Percentiles rank a stretch among this genome's conserved stretches.
Conservation (phyloP, 495 filamentous ascomycete species). For the Neurospora sp. region DNA sequence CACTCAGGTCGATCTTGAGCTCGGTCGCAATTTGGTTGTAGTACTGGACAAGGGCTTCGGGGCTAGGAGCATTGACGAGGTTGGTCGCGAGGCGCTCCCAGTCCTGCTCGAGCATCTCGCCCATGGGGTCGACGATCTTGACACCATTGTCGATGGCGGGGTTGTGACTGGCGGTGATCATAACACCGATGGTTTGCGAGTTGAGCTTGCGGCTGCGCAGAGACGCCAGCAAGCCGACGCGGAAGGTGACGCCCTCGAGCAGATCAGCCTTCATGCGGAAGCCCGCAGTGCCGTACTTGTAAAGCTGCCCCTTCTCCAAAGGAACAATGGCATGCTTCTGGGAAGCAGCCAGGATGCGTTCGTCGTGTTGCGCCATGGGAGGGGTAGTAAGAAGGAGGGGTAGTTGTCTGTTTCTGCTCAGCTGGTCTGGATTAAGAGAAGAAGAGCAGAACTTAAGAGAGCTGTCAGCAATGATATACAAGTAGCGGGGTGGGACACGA, state of each 20-base stretch:
- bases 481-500: background rate
- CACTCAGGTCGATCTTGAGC: constrained; percentile 61
- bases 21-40: constrained; percentile 63
- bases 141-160: constrained; percentile 94
- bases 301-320: constrained; percentile 48
- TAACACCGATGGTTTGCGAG: constrained; percentile 87
- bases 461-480: background rate
- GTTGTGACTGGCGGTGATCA: constrained; percentile 99
- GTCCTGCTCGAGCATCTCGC: constrained; percentile 89
- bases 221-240: constrained; percentile 79
- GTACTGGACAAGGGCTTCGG: constrained; percentile 60
- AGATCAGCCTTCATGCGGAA: constrained; percentile 51
- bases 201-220: constrained; percentile 84
- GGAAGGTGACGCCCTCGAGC: constrained; percentile 84
- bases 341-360: constrained; percentile 47
- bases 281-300: constrained; percentile 92
- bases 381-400: background rate
- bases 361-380: constrained; percentile 20
- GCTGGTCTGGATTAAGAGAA: background rate
- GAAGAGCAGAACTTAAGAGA: background rate
- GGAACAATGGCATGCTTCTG: constrained; percentile 60
- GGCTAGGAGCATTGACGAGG: constrained; percentile 71
- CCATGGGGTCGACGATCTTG: constrained; percentile 96
- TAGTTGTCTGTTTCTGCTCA: background rate
- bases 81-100: constrained; percentile 86